Evolutionary conservation across 192 early-diverging fungal species (phyloP), one percentile per base, ranked within the genome.

Genomic region (Radiomyces spectabilis): DNA sequence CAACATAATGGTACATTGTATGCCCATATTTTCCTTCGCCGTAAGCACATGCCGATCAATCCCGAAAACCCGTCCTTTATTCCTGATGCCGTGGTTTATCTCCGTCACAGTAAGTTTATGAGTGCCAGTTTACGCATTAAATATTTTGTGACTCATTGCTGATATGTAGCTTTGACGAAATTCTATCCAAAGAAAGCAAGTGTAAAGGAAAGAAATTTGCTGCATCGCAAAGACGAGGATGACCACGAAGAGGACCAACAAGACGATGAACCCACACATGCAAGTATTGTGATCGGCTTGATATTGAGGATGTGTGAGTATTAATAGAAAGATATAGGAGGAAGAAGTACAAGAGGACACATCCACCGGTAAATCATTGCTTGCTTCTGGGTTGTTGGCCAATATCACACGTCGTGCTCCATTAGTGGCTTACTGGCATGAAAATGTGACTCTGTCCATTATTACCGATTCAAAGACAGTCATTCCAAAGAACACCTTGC

Each of bases 371-470:
- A n/a, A n/a, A n/a, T n/a, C n/a, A n/a, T n/a, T n/a, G n/a, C 41
- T 61, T 61, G 52, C 44, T 26, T 21, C 24, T 0, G 46, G 53
- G 30, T 33, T 66, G 30, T 34, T 66, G 13, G 35, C 56, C 25
- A 55, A 59, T 39, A 55, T 52, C 31, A 59, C 57, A 5, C 64
- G 64, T 21, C 55, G 46, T 41, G 67, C 75, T 3, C 58, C 78
- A 1, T 57, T 77, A 37, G 70, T 88, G 19, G 85, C 87, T 12
- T 85, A 92, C 71, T 92, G 87, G 87, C 83, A 83, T 66, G 63
- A 72, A 41, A 92, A 92, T 63, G 51, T 90, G 37, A 92, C 89
- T 7, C 48, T 92, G 24, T 63, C 51, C 52, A 45, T 89, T 5
- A 56, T 92, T 26, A 65, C 72, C 7, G 74, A 76, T 15, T 59